These are phyloP conservation scores for Pistacia integerrima DNA, from an alignment of 345 rosid species.

Conservation along the genomic window DNA sequence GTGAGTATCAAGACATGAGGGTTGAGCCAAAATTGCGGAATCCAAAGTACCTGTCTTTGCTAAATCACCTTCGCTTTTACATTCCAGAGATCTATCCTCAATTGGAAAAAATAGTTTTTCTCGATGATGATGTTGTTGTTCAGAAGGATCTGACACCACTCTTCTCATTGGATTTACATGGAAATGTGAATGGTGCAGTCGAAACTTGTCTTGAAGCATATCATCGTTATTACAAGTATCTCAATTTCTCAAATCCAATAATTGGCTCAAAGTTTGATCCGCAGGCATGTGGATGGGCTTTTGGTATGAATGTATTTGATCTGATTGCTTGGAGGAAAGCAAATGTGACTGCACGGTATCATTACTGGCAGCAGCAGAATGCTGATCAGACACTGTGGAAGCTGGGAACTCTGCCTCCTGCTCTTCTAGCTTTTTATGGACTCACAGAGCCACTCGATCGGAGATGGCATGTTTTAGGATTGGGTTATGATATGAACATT, in stretches of 20 bases:
- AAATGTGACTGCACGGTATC: slow-evolving; percentile 85
- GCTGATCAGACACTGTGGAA: slow-evolving; percentile 77
- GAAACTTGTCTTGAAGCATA: slow-evolving; percentile 97
- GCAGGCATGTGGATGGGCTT: slow-evolving; percentile 99
- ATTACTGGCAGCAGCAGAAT: slow-evolving; percentile 87
- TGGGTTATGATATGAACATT: slow-evolving; percentile 83
- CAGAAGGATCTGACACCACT: slow-evolving; percentile 94
- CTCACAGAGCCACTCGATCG: slow-evolving; percentile 96
- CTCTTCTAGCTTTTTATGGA: slow-evolving; percentile 88
- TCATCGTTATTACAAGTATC: slow-evolving; percentile 95
- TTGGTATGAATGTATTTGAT: slow-evolving; percentile 93
- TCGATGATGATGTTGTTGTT: slow-evolving; percentile 92
- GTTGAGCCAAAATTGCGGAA: slow-evolving; percentile 67
- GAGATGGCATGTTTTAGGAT: slow-evolving; percentile 97
- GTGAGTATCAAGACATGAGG: slow-evolving; percentile 46
- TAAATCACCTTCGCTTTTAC: slow-evolving; percentile 92
- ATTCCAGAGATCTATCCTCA: slow-evolving; percentile 91
- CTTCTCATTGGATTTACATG: slow-evolving; percentile 91
- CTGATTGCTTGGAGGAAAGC: slow-evolving; percentile 90
- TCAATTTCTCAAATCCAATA: slow-evolving; percentile 85
- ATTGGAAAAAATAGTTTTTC: slow-evolving; percentile 88
- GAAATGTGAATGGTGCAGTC: slow-evolving; percentile 96
- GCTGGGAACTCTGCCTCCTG: slow-evolving; percentile 93
- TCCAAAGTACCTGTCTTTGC: slow-evolving; percentile 66
- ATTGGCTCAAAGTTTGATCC: slow-evolving; percentile 97